Base-by-base conservation (phyloP, 2,329 filamentous ascomycete genomes). In the Amauroascus verrucosus region DNA sequence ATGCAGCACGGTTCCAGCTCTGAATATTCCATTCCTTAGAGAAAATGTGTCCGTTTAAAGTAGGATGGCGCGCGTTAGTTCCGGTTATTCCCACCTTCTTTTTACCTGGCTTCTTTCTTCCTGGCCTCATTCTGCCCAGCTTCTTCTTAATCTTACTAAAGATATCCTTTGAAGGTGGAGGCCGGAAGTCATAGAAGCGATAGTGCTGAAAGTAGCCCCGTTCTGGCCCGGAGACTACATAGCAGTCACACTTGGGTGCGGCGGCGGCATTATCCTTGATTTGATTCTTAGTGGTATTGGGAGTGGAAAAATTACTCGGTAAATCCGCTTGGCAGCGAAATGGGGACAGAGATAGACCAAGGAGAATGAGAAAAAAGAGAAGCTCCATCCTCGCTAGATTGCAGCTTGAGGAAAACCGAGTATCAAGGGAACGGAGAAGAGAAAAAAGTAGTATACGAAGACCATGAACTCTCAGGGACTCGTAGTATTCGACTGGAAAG, bases 141-240 rank as follows among this genome's bases (percentile, higher is more conserved):
- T 40, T 32, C 5, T 46, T 24, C 13, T 38, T n/a, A 8, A 7
- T 28, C 9, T 22, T 30, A 22, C 9, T 26, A 6, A 20, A 13
- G 20, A 20, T 13, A 5, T 38, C 33, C 14, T 43, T 22, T 16
- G 24, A n/a, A 3, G 51, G 33, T 20, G 45, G 24, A 32, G 43
- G 33, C 24, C 75, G 73, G 58, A 77, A 77, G 62, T 77, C 75
- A 65, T 70, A 77, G 61, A 78, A 72, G 48, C 70, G 71, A 65
- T 77, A 72, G 62, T 77, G 69, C 45, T 73, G 69, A 59, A 78
- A 78, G 62, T 75, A 76, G 6, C 68, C 65, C 16, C 70, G 70
- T 7, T 70, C 64, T 2, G 70, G 59, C 4, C 67, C 67, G 1
- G 70, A 68, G 26, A 76, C 67, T 7, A 72, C 65, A 56, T 75